A percentile compares a stretch with the other conserved stretches of the same genome.
phyloP scores from a whole-genome alignment of 2,329 filamentous ascomycete species.

The Penicillium sclerotigenum region DNA sequence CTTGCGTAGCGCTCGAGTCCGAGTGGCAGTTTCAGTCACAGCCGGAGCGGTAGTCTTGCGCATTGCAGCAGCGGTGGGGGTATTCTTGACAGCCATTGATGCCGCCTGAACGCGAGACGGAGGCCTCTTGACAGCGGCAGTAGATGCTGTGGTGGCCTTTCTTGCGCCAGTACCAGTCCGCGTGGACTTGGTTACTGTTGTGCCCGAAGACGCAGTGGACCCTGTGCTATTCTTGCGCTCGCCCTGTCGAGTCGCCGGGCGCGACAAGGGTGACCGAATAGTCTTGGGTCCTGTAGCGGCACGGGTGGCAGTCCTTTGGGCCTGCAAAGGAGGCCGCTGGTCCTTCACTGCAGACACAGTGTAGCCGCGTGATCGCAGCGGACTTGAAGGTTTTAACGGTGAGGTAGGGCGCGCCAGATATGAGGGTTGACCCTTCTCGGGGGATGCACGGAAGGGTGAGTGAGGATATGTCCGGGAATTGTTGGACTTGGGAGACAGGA shows the following conservation, averaged over 20 bases:
- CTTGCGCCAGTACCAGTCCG: constrained; percentile 29
- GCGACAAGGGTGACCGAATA: constrained; percentile 31
- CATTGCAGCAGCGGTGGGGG: constrained; percentile 27
- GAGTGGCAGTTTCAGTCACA: constrained; percentile 29
- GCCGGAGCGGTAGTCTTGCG: constrained; percentile 35
- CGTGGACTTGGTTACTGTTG: constrained; percentile 36
- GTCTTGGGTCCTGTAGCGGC: constrained; percentile 31
- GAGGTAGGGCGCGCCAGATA: constrained; percentile 59
- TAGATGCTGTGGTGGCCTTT: constrained; percentile 29
- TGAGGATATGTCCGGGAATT: constrained; percentile 69
- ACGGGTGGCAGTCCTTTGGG: constrained; percentile 31
- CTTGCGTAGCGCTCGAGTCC: constrained; percentile 43
- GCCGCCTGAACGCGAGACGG: constrained; percentile 31
- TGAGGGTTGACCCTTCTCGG: constrained; percentile 48
- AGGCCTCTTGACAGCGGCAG: constrained; percentile 32
- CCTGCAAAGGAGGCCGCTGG: constrained; percentile 26
- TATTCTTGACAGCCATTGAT: constrained; percentile 37
- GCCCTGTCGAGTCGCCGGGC: constrained; percentile 40
- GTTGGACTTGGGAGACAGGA: constrained; percentile 78
- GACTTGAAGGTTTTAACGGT: constrained; percentile 56
- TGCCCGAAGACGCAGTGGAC: constrained; percentile 39
- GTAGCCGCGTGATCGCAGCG: constrained; percentile 32
- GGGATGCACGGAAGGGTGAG: constrained; percentile 49
- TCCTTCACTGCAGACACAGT: constrained; percentile 29
- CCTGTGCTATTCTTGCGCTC: constrained; percentile 39